Base-by-base conservation (phyloP, 139 green algal species). In the Tetratostichococcus sp. region DNA sequence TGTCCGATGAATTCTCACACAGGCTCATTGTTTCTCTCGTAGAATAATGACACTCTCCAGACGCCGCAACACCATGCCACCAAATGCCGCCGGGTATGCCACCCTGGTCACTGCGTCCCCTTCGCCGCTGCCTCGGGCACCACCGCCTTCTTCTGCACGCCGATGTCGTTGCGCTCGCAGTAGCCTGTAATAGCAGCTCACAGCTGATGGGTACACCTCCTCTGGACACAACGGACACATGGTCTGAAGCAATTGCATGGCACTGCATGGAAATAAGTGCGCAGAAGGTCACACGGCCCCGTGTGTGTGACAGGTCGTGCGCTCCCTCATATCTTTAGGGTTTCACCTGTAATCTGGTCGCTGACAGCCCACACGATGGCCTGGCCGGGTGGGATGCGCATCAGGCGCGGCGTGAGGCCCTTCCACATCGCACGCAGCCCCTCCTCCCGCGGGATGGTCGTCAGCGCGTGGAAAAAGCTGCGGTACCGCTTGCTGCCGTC, bases 331-430 rank as follows among this genome's bases (percentile, higher is more conserved):
- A 50, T 6, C 6, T 11, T 21, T 11, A 50, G 11, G 14, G 2
- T 62, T 17, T n/a, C 19, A 50, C 72, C 70, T 22, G 80, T 87
- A 67, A 97, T 88, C 69, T 97, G 93, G 72, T 98, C 93, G 35
- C 79, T 88, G 11, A 98, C 93, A 0, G 84, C 86, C 89, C 89
- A 97, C 30, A 97, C 90, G 65, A 98, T 97, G 16, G 93, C 94
- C 80, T 98, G 94, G 25, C 94, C 94, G 0, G 94, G 94, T 2
- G 94, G 94, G 39, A 97, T 98, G 65, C 94, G 86, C 86, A 97
- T 88, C n/a, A 98, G 85, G 6, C 94, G 83, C 4, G 94, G 94
- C 35, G 97, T 74, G 35, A 98, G 81, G 1, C 94, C 94, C 81
- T 91, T 93, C 88, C 89, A 97, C 72, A 98, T 78, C 4, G 94